Evolutionary conservation across 2,329 filamentous ascomycete genomes (phyloP).

Genomic region (Diplocarpon rosae): DNA sequence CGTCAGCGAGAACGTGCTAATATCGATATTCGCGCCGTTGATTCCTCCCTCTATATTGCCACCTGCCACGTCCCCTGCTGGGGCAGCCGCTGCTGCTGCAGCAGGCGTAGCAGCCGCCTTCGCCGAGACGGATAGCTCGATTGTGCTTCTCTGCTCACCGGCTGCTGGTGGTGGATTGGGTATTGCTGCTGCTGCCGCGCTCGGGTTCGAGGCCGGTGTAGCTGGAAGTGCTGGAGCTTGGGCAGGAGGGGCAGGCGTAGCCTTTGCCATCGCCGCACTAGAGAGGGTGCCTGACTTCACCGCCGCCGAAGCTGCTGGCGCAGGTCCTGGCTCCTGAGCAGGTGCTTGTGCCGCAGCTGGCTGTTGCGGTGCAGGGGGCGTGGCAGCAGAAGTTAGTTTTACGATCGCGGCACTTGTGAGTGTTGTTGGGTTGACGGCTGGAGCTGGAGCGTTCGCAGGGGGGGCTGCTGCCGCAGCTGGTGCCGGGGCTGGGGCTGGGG

Average conservation of each 20-base stretch:
- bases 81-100: neutral
- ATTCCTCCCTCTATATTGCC: neutral
- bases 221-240: neutral
- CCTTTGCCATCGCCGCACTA: too few relatives aligned
- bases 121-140: neutral
- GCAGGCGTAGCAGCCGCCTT: neutral
- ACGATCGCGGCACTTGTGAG: neutral
- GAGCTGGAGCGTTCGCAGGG: too few relatives aligned
- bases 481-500: neutral
- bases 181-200: neutral
- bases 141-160: neutral
- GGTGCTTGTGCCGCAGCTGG: neutral
- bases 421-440: neutral
- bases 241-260: neutral
- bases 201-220: neutral
- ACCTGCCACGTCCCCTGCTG: neutral
- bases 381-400: neutral
- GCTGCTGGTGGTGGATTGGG: neutral
- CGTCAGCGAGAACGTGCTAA: conserved; percentile 21
- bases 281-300: too few relatives aligned
- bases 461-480: neutral
- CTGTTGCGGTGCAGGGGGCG: neutral
- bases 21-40: conserved; percentile 17
- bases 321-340: neutral
- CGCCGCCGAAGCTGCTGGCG: too few relatives aligned